A percentile compares a stretch with the other conserved stretches of the same genome.
These are phyloP conservation scores for Annulohypoxylon truncatum DNA, from an alignment of 2,329 filamentous ascomycete genomes.

Conservation along the genomic window DNA sequence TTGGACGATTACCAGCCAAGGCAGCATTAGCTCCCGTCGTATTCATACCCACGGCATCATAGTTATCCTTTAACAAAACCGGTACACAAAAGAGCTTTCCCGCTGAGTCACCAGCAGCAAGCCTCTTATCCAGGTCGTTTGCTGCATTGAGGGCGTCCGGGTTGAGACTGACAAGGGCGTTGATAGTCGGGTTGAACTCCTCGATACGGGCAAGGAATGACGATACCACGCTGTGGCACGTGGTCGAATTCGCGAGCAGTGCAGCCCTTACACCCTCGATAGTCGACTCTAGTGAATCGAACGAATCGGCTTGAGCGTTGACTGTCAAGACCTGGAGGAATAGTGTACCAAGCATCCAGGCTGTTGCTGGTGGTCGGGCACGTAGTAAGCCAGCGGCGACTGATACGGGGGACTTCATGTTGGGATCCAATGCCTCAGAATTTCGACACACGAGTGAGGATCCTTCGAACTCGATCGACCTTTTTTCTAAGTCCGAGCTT, in stretches of 20 bases:
- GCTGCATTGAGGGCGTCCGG: constrained; percentile 57
- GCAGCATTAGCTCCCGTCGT: constrained; percentile 68
- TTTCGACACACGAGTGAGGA: background rate
- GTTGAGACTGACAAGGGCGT: constrained; percentile 67
- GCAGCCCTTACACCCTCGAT: constrained; percentile 67
- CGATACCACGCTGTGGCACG: constrained; percentile 65
- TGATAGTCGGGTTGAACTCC: constrained; percentile 65
- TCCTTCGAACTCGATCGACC: constrained; percentile 13
- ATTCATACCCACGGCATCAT: constrained; percentile 64
- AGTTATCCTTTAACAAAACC: constrained; percentile 73
- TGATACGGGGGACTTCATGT: constrained; percentile 23
- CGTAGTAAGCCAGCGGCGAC: constrained; percentile 22
- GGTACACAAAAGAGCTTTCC: constrained; percentile 70
- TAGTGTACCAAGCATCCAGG: constrained; percentile 19
- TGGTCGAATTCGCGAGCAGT: constrained; percentile 63
- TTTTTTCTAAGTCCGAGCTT: constrained; percentile 26
- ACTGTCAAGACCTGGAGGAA: constrained; percentile 18
- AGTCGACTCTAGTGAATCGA: constrained; percentile 69
- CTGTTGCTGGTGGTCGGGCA: constrained; percentile 3
- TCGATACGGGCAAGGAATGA: constrained; percentile 69
- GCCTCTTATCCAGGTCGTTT: constrained; percentile 59
- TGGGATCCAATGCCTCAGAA: constrained; percentile 13
- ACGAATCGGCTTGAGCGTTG: constrained; percentile 38
- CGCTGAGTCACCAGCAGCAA: constrained; percentile 61
- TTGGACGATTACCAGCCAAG: constrained; percentile 59